These are phyloP conservation scores for Rhizopus sp. DNA, from an alignment of 371 early-diverging fungal genomes.

Conservation along the genomic window DNA sequence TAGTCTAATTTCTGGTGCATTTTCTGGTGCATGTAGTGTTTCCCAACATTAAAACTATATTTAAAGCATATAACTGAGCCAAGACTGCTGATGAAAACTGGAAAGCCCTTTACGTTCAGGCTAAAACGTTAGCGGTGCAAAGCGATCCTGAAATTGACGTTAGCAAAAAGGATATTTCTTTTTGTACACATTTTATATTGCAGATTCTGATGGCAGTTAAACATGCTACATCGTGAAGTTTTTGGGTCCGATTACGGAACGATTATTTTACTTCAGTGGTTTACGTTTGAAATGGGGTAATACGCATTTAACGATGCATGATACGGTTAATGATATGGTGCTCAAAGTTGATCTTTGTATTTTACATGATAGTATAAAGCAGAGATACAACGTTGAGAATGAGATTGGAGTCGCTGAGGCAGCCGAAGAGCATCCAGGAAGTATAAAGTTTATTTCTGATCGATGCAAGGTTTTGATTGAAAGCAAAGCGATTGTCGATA, in stretches of 20 bases:
- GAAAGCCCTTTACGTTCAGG: slow-evolving; percentile 9
- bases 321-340: slow-evolving; percentile 7
- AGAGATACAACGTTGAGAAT: slow-evolving; percentile 9
- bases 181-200: slow-evolving; percentile 5
- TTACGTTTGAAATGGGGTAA: slow-evolving; percentile 9
- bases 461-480: slow-evolving; percentile 5
- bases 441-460: slow-evolving; percentile 10
- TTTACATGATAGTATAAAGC: slow-evolving; percentile 15
- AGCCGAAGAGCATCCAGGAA: slow-evolving; percentile 12
- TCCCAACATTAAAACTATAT: too few relatives aligned
- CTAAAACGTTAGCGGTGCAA: neutral
- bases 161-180: slow-evolving; percentile 3
- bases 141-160: slow-evolving; percentile 3
- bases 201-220: slow-evolving; percentile 4
- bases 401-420: slow-evolving; percentile 12
- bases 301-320: slow-evolving; percentile 15
- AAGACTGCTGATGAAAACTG: slow-evolving; percentile 15
- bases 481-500: slow-evolving; percentile 13
- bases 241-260: slow-evolving; percentile 5
- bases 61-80: slow-evolving; percentile 7
- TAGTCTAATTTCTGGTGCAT: too few relatives aligned
- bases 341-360: slow-evolving; percentile 13
- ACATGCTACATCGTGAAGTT: slow-evolving; percentile 6
- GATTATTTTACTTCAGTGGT: slow-evolving; percentile 3
- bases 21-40: too few relatives aligned